Evolutionary conservation across 2,329 filamentous ascomycete species (phyloP), one percentile per base, ranked within the genome.

Genomic region (Dactylellina haptotyla): DNA sequence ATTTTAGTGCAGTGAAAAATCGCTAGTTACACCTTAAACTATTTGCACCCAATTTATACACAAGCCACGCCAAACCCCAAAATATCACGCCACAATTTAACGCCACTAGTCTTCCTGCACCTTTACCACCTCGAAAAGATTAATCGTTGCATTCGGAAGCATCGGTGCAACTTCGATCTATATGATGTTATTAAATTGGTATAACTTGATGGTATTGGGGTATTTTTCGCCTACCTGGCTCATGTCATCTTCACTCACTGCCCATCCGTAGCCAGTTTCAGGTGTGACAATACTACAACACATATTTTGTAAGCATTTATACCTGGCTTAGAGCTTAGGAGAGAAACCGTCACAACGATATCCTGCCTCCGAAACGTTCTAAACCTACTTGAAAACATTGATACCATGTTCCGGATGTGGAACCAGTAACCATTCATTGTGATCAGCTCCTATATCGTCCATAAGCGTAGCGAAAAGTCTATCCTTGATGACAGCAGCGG

Each of bases 301-400:
- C n/a, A n/a, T n/a, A n/a, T n/a, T n/a, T 32, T 46, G 39, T 34
- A 32, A 34, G 46, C 25, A 64, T 34, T 16, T 28, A 32, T 63
- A 39, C 20, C 26, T 6, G n/a, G 26, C 4, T 9, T 3, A n/a
- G n/a, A n/a, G n/a, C n/a, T n/a, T n/a, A n/a, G n/a, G n/a, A n/a
- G n/a, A n/a, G n/a, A n/a, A n/a, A n/a, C n/a, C n/a, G n/a, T n/a
- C n/a, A n/a, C n/a, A n/a, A n/a, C n/a, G n/a, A n/a, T n/a, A n/a
- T n/a, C n/a, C n/a, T n/a, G n/a, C n/a, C n/a, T n/a, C n/a, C n/a
- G 9, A n/a, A 58, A 30, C 4, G 26, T 6, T 41, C n/a, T n/a
- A n/a, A 8, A 16, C 59, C 10, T 18, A 64, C 59, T 39, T 64
- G 25, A 43, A 64, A 10, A 56, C 50, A 34, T 64, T 28, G 14